Percentiles rank a stretch among this genome's conserved stretches.
Conservation (phyloP, 1,284 basidiomycete species). For the Cryptococcus deneoformans region DNA sequence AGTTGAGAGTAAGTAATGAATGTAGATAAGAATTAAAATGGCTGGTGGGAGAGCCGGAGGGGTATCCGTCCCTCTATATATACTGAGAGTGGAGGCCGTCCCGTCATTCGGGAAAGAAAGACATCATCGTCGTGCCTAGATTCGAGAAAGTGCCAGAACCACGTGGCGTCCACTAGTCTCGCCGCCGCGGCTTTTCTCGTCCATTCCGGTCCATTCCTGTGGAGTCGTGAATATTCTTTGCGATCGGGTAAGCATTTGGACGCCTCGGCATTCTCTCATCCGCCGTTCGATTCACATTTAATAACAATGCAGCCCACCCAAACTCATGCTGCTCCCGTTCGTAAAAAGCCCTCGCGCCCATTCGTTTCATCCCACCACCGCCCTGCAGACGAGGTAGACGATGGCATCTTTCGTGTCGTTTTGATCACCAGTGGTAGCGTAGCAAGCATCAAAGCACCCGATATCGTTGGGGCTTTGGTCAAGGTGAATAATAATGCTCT, state of each 20-base stretch:
- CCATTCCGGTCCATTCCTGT: neutral
- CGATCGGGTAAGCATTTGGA: neutral
- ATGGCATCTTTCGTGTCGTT: conserved; percentile 61
- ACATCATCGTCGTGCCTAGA: neutral
- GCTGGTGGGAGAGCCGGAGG: neutral
- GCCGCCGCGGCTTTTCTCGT: neutral
- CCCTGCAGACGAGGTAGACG: conserved; percentile 15
- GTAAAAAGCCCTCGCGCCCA: conserved; percentile 18
- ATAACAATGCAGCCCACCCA: too few relatives aligned
- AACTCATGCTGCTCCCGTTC: neutral
- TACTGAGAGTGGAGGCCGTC: neutral
- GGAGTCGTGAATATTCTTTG: neutral
- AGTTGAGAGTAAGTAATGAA: neutral
- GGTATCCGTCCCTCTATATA: neutral
- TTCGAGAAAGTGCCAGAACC: neutral
- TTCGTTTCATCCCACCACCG: conserved; percentile 35
- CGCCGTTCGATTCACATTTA: too few relatives aligned
- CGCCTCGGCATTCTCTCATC: too few relatives aligned
- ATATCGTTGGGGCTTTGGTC: conserved; percentile 76
- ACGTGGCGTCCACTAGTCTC: neutral
- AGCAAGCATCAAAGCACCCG: conserved; percentile 86
- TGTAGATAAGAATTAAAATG: neutral
- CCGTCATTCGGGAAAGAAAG: neutral
- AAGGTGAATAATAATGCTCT: conserved; percentile 54
- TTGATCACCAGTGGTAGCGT: conserved; percentile 90